Evolutionary conservation across 2,329 filamentous ascomycete species (phyloP).

Genomic region (Scleromitrula shiraiana): DNA sequence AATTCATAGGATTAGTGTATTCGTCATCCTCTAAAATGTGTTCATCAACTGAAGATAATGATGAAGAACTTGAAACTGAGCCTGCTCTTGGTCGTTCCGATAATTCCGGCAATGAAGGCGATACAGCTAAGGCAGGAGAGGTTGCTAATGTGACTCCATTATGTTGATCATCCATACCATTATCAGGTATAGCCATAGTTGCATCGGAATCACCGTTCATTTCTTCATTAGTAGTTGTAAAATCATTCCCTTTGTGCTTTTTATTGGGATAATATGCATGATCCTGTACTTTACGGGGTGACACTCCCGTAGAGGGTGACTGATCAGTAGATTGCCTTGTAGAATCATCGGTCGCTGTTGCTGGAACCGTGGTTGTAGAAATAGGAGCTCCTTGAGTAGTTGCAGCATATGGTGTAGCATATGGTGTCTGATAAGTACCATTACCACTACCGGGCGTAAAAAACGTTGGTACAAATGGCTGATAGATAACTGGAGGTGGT

Average conservation of each 20-base stretch:
- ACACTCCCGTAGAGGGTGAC: conserved; percentile 9
- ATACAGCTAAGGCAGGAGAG: not conserved
- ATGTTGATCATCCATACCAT: not conserved
- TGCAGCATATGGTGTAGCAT: conserved; percentile 14
- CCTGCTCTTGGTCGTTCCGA: conserved; percentile 13
- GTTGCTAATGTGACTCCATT: conserved; percentile 6
- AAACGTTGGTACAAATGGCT: conserved; percentile 5
- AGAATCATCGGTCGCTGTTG: not conserved
- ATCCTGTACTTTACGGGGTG: conserved; percentile 13
- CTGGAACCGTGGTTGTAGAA: not conserved
- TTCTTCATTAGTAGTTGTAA: conserved; percentile 15
- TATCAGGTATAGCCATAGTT: conserved; percentile 1
- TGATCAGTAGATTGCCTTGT: conserved; percentile 4
- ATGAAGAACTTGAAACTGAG: conserved; percentile 31
- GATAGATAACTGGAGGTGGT: not conserved
- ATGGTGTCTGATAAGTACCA: conserved; percentile 13
- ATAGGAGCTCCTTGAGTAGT: conserved; percentile 5
- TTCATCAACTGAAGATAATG: conserved; percentile 31
- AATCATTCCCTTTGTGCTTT: conserved; percentile 21
- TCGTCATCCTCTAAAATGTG: conserved; percentile 17
- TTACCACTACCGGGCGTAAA: conserved; percentile 14
- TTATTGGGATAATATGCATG: conserved; percentile 20
- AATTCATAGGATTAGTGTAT: conserved; percentile 7
- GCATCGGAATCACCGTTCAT: conserved; percentile 14
- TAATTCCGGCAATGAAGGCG: conserved; percentile 2